Evolutionary conservation across 768 basidiomycete species (phyloP), one percentile per base, ranked within the genome.

Genomic region (Russula lepida): DNA sequence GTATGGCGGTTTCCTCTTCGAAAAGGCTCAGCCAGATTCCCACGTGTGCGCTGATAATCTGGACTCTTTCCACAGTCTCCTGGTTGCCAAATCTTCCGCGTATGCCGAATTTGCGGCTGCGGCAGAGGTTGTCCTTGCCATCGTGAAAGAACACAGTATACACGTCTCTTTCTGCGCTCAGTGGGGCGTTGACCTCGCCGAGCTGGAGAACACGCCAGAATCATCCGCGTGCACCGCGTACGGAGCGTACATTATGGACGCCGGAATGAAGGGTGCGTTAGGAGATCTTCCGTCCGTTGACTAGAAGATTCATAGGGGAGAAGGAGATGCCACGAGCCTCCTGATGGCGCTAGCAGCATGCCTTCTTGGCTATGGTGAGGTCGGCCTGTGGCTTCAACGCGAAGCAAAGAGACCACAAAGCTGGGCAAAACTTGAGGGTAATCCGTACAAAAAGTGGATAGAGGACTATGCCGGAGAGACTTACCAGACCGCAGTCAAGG

Each of bases 331-430:
- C 4, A 79, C 81, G 37, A 85, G 81, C 62, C 74, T 95, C 6
- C 69, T 87, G n/a, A 84, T 97, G 74, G 88, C 90, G 0, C 78
- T 94, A 1, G 84, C 88, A 11, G 86, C 90, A 8, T 98, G 95
- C 70, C 76, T 95, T 9, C 74, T 95, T 0, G 95, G 94, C 2
- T 98, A 97, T 69, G 94, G 94, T 12, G 90, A 95, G 70, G 91
- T 94, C 0, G 94, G 93, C 1, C 73, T 91, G 43, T 90, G 92
- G 85, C 74, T 98, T 33, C 80, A 84, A 70, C 81, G 78, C 37
- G 78, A 86, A 61, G 79, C 78, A 1, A 69, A 75, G 37, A 67
- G 65, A 43, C 76, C 74, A 11, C 70, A 75, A 27, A 79, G 76
- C 23, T 85, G 84, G 79, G 80, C 88, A 21, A 68, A 76, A 37